These are phyloP conservation scores for Vicia sativa DNA, from an alignment of 306 rosid genomes.

Conservation along the genomic window DNA sequence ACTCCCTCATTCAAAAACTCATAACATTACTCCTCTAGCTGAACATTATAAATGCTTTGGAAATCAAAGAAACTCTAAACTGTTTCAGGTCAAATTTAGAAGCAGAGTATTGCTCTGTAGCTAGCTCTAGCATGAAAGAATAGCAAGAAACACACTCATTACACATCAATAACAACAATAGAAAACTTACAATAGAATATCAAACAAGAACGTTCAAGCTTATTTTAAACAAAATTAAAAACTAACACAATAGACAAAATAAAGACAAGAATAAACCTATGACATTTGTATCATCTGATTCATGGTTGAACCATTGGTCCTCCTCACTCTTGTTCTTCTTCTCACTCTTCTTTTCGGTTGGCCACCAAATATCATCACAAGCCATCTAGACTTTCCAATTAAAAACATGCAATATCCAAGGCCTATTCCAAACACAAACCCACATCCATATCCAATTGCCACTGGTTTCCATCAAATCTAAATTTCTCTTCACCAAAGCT, in stretches of 20 bases:
- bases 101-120: too few species aligned
- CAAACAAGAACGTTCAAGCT: not conserved
- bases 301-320: not conserved
- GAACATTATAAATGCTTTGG: too few species aligned
- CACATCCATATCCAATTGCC: constrained; percentile 48
- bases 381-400: constrained; percentile 24
- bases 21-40: too few species aligned
- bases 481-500: not conserved
- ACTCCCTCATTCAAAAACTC: too few species aligned
- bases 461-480: constrained; percentile 43
- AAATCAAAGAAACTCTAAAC: too few species aligned
- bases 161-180: too few species aligned
- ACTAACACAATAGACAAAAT: not conserved
- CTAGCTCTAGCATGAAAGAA: too few species aligned
- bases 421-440: constrained; percentile 34
- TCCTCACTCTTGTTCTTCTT: not conserved
- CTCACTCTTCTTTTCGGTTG: not conserved
- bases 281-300: constrained; percentile 4
- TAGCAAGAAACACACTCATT: too few species aligned
- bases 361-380: not conserved
- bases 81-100: too few species aligned
- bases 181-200: not conserved
- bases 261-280: not conserved
- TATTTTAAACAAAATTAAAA: not conserved
- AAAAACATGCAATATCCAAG: constrained; percentile 32